Base-by-base conservation (phyloP, 2,329 filamentous ascomycete species). In the Alternaria arborescens region DNA sequence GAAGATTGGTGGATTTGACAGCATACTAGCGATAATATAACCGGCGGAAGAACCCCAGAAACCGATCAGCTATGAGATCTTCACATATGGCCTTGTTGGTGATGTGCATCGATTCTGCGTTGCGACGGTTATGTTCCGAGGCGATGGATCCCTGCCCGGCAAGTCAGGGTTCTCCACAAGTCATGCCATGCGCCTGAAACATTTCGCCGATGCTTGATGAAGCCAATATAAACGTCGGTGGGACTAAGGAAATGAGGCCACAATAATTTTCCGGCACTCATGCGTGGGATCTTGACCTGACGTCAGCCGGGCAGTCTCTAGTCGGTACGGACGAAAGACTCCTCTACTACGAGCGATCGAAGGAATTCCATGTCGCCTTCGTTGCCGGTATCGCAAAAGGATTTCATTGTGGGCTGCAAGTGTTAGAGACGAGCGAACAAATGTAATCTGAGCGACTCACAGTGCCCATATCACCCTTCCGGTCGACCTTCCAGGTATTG, bases 201-300 rank as follows among this genome's bases (percentile, higher is more conserved):
- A 63, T 61, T 64, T 67, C 55, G 50, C 65, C 67, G 66, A 66
- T 62, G 61, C 52, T 66, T 69, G 24, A 71, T 69, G 60, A 60
- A 38, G 52, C 51, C 46, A 68, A 70, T 68, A 61, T 67, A 65
- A 52, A 60, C 47, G 47, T 52, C 58, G 55, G 55, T 42, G 28
- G 47, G 53, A 53, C 52, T 54, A 44, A 7, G 32, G 34, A 26
- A 24, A 26, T 42, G 30, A 28, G 22, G 42, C 28, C 38, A 50
- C 8, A n/a, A n/a, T 54, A 53, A 63, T 67, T 61, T 51, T 65
- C 67, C 65, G 64, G 43, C 30, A 41, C 24, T 52, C 36, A 51
- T 52, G 52, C 42, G 30, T 42, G 12, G 5, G 34, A 8, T 50
- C 26, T 22, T 6, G 30, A 14, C 41, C 8, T 51, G 42, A 42